Evolutionary conservation across 1,139 yeast genomes (phyloP).

Genomic region (Hansenula anomala): DNA sequence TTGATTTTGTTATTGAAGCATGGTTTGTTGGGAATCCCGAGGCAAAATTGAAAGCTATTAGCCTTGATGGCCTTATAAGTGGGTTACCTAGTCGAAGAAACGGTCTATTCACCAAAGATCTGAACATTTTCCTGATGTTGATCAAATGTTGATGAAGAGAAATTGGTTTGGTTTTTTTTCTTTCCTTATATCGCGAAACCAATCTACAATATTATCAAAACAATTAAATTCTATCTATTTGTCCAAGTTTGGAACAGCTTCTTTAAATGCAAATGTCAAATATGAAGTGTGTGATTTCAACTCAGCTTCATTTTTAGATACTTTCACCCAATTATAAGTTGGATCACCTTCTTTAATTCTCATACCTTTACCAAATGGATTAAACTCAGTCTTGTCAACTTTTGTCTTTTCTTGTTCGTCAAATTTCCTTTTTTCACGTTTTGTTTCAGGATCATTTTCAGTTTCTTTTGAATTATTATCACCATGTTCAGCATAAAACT

Average conservation of each 20-base stretch:
- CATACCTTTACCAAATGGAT: constrained; percentile 80
- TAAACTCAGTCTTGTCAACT: constrained; percentile 53
- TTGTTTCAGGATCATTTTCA: constrained; percentile 10
- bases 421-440: constrained; percentile 21
- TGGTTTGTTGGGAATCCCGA: not conserved
- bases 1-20: not conserved
- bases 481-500: constrained; percentile 25
- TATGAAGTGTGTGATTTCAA: constrained; percentile 93
- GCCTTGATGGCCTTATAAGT: not conserved
- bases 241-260: constrained; percentile 6
- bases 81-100: not conserved
- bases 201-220: not conserved
- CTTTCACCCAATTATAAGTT: constrained; percentile 73
- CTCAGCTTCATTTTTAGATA: constrained; percentile 78
- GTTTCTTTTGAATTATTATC: constrained; percentile 16
- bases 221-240: not conserved
- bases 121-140: not conserved
- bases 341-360: constrained; percentile 86
- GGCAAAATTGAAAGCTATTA: not conserved
- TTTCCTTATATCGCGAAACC: too few relatives aligned
- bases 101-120: not conserved
- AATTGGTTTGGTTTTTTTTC: too few relatives aligned
- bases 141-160: too few relatives aligned
- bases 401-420: constrained; percentile 25
- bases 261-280: constrained; percentile 75